Percentiles rank a stretch among this genome's conserved stretches.
phyloP scores from a whole-genome alignment of 257 asterid species.

The Capsicum chinense region DNA sequence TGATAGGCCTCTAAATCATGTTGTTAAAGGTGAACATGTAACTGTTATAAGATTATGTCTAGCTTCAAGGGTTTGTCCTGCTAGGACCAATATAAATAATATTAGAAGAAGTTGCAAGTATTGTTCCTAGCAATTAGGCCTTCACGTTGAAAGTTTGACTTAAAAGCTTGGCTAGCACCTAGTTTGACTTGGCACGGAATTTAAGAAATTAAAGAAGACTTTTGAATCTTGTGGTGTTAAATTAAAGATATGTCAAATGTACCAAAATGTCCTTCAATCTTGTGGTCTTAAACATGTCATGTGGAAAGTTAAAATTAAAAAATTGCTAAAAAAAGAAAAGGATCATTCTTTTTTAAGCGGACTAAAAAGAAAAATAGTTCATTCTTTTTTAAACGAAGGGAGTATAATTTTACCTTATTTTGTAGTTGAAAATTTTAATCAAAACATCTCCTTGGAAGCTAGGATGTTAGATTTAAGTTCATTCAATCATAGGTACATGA shows the following conservation, averaged over 20 bases:
- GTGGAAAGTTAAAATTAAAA: too few relatives aligned
- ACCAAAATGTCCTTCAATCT: too few relatives aligned
- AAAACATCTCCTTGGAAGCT: not conserved
- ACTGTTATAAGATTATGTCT: constrained; percentile 57
- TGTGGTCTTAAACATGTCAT: too few relatives aligned
- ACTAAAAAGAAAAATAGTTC: too few relatives aligned
- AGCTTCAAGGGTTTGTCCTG: constrained; percentile 66
- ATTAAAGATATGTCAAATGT: too few relatives aligned
- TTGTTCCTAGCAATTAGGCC: constrained; percentile 37
- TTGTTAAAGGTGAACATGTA: constrained; percentile 77
- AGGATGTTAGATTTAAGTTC: not conserved
- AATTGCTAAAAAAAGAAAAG: too few relatives aligned
- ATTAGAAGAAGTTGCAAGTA: constrained; percentile 54
- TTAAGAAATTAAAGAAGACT: too few relatives aligned
- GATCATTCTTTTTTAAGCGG: too few relatives aligned
- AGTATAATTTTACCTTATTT: not conserved
- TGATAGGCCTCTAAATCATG: constrained; percentile 92
- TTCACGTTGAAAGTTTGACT: not conserved
- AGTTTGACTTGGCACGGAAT: too few relatives aligned
- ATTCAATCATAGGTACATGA: too few relatives aligned
- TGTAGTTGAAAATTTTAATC: not conserved
- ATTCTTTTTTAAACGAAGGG: too few relatives aligned
- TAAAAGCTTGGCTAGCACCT: not conserved
- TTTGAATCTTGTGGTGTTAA: too few relatives aligned
- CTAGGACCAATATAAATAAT: constrained; percentile 50